Conservation (phyloP, 148 eudicot genomes). For the Rhododendron henanense region DNA sequence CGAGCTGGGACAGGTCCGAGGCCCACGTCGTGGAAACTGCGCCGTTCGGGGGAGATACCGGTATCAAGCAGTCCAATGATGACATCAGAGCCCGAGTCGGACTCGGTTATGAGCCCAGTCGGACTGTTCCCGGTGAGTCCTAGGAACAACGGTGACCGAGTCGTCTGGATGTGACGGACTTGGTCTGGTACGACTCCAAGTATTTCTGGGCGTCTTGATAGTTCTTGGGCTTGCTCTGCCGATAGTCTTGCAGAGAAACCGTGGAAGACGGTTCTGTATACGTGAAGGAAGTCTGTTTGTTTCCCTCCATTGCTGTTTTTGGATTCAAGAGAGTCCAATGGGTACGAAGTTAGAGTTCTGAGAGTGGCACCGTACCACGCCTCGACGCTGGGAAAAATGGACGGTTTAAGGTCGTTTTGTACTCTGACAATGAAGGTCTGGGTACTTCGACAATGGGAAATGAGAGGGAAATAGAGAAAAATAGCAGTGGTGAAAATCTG, state of each 20-base stretch:
- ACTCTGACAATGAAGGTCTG: slow-evolving; percentile 40
- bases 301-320: background rate
- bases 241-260: slow-evolving; percentile 44
- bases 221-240: slow-evolving; percentile 24
- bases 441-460: background rate
- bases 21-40: slow-evolving; percentile 54
- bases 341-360: slow-evolving; percentile 21
- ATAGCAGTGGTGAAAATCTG: background rate
- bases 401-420: slow-evolving; percentile 41
- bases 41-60: slow-evolving; percentile 60
- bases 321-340: background rate
- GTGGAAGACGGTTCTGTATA: slow-evolving; percentile 41
- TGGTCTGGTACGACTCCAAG: slow-evolving; percentile 34
- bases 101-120: slow-evolving; percentile 19
- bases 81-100: slow-evolving; percentile 36
- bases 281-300: slow-evolving; percentile 24
- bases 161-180: slow-evolving; percentile 34
- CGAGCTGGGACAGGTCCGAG: slow-evolving; percentile 46
- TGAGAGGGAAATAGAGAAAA: slow-evolving; percentile 3
- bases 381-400: slow-evolving; percentile 27
- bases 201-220: slow-evolving; percentile 22
- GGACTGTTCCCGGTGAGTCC: slow-evolving; percentile 19
- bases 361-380: slow-evolving; percentile 48
- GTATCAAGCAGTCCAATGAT: slow-evolving; percentile 69
- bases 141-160: slow-evolving; percentile 37